phyloP scores from a whole-genome alignment of 768 basidiomycete species.

The Inosperma sp. region DNA sequence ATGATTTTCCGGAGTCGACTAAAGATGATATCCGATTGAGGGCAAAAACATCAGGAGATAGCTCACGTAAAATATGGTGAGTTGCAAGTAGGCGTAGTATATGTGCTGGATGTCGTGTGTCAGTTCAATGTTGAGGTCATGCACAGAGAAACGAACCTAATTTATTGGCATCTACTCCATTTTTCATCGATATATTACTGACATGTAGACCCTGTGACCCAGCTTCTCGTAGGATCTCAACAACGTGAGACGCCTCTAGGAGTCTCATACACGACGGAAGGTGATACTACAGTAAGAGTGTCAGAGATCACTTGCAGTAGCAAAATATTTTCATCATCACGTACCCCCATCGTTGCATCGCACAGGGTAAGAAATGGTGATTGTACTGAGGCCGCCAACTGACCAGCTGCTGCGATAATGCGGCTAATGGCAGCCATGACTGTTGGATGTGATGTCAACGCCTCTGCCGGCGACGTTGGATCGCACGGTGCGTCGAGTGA shows the following conservation, averaged over 20 bases:
- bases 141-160: slow-evolving; percentile 37
- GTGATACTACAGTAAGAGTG: slow-evolving; percentile 50
- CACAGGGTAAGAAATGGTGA: slow-evolving; percentile 67
- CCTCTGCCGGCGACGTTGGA: slow-evolving; percentile 45
- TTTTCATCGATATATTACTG: slow-evolving; percentile 39
- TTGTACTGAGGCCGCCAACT: slow-evolving; percentile 61
- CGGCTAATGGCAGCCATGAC: slow-evolving; percentile 56
- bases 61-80: slow-evolving; percentile 69
- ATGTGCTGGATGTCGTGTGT: slow-evolving; percentile 44
- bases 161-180: slow-evolving; percentile 44
- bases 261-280: slow-evolving; percentile 71
- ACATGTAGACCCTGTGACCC: slow-evolving; percentile 52
- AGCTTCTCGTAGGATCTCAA: slow-evolving; percentile 65
- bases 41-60: slow-evolving; percentile 66
- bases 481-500: slow-evolving; percentile 48
- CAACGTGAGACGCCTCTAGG: slow-evolving; percentile 64
- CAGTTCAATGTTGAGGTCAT: not conserved
- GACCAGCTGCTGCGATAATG: slow-evolving; percentile 67
- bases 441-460: slow-evolving; percentile 53
- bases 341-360: slow-evolving; percentile 66
- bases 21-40: slow-evolving; percentile 66
- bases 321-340: slow-evolving; percentile 22
- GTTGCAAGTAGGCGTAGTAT: slow-evolving; percentile 72
- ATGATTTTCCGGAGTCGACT: slow-evolving; percentile 61
- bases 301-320: not conserved